Base-by-base conservation (phyloP, 768 basidiomycete species). In the Tulasnella sp. region DNA sequence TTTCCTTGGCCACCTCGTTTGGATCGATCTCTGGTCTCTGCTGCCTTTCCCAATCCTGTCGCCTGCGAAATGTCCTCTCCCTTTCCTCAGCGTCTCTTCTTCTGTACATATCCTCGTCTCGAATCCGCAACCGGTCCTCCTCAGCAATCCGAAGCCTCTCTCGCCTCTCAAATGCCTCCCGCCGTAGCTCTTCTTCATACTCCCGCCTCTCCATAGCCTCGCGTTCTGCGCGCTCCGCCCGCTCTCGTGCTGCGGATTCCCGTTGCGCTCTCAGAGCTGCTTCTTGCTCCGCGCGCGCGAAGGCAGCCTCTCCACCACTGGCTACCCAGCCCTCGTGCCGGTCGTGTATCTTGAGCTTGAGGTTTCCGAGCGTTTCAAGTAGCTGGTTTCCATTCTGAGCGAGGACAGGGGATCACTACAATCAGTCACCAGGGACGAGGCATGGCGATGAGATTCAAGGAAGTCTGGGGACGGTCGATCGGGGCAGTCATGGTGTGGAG, bases 351-450 rank as follows among this genome's bases (percentile, higher is more conserved):
- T 72, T 65, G 8, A 79, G 78, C 60, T 87, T 88, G 54, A 91
- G 73, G 24, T 79, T 75, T 49, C 80, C 73, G 30, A 91, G 78
- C 63, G 75, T 75, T 60, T 80, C 76, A 46, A 90, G 76, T 52
- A 89, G 85, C 58, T 85, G 78, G 66, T 86, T 80, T 17, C 86
- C 86, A 56, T 87, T 84, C 84, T 87, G 69, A 24, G 60, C 66
- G n/a, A 42, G 41, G 34, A 38, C 7, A 15, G 34, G 15, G 34
- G 34, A 38, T 38, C 34, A 38, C 34, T 38, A 38, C 17, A 51
- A 58, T 22, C 19, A 49, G 22, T 21, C 15, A 38, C 34, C 34
- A 38, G 34, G 34, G 15, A 38, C 34, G 34, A 38, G 15, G 34
- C 34, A 38, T 38, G 34, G 34, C 34, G 15, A 38, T 38, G 45